Evolutionary conservation across 768 basidiomycete genomes (phyloP).

Genomic region (Nidularia sp.): DNA sequence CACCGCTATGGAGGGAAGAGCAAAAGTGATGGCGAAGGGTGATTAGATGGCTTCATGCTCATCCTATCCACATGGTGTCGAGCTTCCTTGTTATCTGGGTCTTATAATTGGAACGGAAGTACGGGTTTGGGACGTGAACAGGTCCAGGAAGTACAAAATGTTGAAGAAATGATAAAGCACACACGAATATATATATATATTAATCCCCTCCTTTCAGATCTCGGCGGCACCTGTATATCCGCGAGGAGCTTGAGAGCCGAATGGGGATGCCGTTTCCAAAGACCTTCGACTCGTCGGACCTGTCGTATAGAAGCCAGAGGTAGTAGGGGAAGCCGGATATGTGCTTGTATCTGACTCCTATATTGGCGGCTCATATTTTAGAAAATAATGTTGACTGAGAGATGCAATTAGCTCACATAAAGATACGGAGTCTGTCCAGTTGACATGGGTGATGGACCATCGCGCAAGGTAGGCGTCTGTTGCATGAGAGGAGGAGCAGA

Average conservation of each 20-base stretch:
- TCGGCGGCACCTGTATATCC: conserved; percentile 28
- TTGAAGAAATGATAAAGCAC: not conserved
- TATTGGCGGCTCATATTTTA: not conserved
- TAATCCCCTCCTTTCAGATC: conserved; percentile 13
- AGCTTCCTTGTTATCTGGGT: too few species aligned
- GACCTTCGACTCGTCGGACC: conserved; percentile 18
- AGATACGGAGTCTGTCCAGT: not conserved
- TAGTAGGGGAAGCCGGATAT: conserved; percentile 16
- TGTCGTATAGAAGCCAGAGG: conserved; percentile 24
- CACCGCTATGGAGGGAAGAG: too few species aligned
- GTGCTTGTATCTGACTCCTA: conserved; percentile 17
- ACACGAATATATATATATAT: not conserved
- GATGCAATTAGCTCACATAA: not conserved
- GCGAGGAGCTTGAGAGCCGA: conserved; percentile 7
- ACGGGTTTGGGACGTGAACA: too few species aligned
- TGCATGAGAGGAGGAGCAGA: not conserved
- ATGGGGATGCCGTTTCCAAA: conserved; percentile 20
- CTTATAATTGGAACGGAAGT: too few species aligned
- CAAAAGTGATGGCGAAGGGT: too few species aligned
- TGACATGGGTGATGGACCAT: not conserved
- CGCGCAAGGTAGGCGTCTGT: not conserved
- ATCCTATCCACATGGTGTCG: too few species aligned
- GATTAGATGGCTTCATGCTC: too few species aligned
- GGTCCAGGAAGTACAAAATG: too few species aligned
- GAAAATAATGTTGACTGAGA: too few species aligned